A percentile compares a stretch with the other conserved stretches of the same genome.
These are phyloP conservation scores for Lunularia cruciata DNA, from an alignment of 225 moss, liverwort and hornwort genomes.

Conservation along the genomic window DNA sequence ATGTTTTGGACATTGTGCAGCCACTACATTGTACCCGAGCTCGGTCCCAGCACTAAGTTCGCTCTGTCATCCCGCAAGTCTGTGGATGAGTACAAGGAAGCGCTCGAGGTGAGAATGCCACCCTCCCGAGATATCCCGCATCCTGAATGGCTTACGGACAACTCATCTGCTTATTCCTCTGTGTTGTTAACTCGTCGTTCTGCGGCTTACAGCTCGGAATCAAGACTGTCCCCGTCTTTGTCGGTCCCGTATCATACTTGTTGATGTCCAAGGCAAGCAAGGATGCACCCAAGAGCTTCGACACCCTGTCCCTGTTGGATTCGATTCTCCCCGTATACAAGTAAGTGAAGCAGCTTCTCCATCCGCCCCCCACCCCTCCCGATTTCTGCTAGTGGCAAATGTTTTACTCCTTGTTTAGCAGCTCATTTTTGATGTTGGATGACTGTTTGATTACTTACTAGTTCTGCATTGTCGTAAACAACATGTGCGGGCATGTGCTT, in stretches of 20 bases:
- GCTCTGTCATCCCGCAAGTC: constrained; percentile 66
- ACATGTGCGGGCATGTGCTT: too few species aligned
- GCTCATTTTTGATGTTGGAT: neutral
- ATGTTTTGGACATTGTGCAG: constrained; percentile 34
- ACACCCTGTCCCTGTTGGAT: constrained; percentile 64
- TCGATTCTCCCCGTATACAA: constrained; percentile 74
- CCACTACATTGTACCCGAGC: constrained; percentile 91
- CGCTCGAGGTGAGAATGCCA: constrained; percentile 50
- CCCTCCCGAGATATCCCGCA: neutral
- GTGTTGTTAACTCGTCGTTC: neutral
- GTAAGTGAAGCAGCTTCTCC: constrained; percentile 34
- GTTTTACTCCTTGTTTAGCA: neutral
- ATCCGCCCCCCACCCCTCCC: neutral
- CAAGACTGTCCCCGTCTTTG: constrained; percentile 45
- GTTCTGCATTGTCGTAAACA: too few species aligned
- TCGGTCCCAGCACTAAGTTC: constrained; percentile 70
- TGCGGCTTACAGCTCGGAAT: constrained; percentile 46
- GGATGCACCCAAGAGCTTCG: constrained; percentile 64
- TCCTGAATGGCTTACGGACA: too few species aligned
- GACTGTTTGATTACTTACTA: neutral
- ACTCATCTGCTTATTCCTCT: neutral
- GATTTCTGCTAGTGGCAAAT: too few species aligned
- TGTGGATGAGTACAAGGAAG: constrained; percentile 75
- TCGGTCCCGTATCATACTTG: constrained; percentile 79
- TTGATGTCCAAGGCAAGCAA: constrained; percentile 68